Evolutionary conservation across 139 green algal genomes (phyloP), one percentile per base, ranked within the genome.

Genomic region (Cymbomonas tetramitiformis): DNA sequence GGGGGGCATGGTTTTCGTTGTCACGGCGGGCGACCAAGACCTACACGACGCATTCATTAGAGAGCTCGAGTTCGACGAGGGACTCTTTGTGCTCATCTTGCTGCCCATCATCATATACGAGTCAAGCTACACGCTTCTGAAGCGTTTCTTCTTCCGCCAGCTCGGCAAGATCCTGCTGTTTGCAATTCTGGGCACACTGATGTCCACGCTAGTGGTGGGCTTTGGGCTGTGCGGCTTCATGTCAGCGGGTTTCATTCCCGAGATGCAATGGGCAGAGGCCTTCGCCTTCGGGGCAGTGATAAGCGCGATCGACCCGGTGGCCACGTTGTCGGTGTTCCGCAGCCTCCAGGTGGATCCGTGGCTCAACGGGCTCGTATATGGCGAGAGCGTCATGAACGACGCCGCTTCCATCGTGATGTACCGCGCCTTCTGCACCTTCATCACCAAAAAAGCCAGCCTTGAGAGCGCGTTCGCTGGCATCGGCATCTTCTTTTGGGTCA

Each of bases 71-170:
- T 52, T 52, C 44, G 15, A 52, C n/a, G n/a, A n/a, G 44, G 10
- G 21, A 30, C 24, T 64, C 56, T 64, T 64, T 21, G 62, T 64
- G 25, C 47, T 63, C 49, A 26, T 64, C 8, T 18, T 64, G 5
- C 47, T 64, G 56, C 56, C 56, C 7, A 43, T 47, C 15, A 64
- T 64, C 56, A 64, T 64, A 21, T 64, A 44, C 23, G 19, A 64
- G 28, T 29, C 56, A 8, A 47, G 56, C 6, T 64, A 61, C 50
- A 61, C 28, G 7, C 24, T 64, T 7, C 39, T 64, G 23, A 60
- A 40, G 56, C 56, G 62, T 8, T 28, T 26, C 19, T 64, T 64
- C 56, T 64, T 64, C 50, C 7, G 18, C 7, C 62, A 64, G 46
- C 43, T 64, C 26, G 47, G 6, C 7, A 40, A 18, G 46, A 64